Base-by-base conservation (phyloP, 768 basidiomycete genomes). In the Symmetrospora coprosmae region DNA sequence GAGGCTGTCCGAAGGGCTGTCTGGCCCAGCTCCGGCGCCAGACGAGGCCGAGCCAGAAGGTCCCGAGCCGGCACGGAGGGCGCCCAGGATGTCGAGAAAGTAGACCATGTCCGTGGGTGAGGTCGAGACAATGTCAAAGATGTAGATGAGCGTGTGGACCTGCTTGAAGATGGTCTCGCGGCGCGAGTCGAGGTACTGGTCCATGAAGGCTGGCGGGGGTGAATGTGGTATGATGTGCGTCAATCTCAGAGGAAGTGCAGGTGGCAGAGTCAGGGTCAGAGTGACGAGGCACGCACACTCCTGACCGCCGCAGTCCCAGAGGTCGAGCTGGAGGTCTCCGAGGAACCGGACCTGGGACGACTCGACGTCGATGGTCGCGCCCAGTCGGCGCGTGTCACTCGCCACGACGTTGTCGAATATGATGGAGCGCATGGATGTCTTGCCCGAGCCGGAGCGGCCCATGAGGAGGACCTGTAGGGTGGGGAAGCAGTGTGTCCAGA, bases 221-320 rank as follows among this genome's bases (percentile, higher is more conserved):
- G 16, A 13, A 13, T 1, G n/a, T 14, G 25, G 28, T 7, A 14
- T 25, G 27, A 33, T 17, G 30, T 9, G 4, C 30, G 41, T 37
- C 37, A 52, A n/a, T 35, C 31, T 37, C 14, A 16, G 31, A 39
- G 14, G 19, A n/a, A 14, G 27, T 60, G 39, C 55, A 31, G 14
- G n/a, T 50, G 35, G 14, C 58, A 3, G 38, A 41, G 8, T 4
- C 1, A 9, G 4, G n/a, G 21, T 14, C n/a, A 39, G 14, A 17
- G 5, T 31, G 27, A 6, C 27, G n/a, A 14, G 2, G 1, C 3
- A 48, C 66, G 40, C n/a, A 69, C 68, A 65, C 27, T 94, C 89
- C 73, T 99, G 94, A 7, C 94, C 94, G 40, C 92, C 94, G 67
- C 94, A 96, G 74, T 99, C 94, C 92, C 92, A 96, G 4, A 96